These are phyloP conservation scores for Pseudomassariella vexata DNA, from an alignment of 2,329 filamentous ascomycete genomes.

Conservation along the genomic window DNA sequence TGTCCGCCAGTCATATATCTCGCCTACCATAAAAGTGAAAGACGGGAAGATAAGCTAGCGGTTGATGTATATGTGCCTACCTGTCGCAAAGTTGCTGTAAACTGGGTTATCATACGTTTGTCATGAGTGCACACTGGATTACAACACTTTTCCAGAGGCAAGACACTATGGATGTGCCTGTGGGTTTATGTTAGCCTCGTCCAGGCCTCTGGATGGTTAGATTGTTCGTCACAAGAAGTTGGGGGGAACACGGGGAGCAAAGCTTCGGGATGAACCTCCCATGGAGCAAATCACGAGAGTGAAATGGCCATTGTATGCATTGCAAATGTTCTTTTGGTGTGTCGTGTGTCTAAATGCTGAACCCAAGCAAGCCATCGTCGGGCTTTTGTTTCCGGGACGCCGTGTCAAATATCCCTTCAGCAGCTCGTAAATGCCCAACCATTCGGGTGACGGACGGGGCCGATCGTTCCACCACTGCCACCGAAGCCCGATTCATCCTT, in stretches of 20 bases:
- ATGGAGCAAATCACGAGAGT: constrained; percentile 68
- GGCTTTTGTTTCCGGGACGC: too few species aligned
- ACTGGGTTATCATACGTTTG: not conserved
- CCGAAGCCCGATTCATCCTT: too few species aligned
- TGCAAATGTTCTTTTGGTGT: constrained; percentile 33
- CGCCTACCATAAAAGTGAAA: constrained; percentile 71
- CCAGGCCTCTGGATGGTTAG: not conserved
- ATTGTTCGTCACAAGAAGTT: not conserved
- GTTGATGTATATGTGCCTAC: constrained; percentile 15
- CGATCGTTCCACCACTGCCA: too few species aligned
- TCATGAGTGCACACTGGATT: not conserved
- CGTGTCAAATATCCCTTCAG: too few species aligned
- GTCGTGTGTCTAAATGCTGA: constrained; percentile 26
- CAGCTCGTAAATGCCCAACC: constrained; percentile 4
- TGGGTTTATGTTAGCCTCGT: too few species aligned
- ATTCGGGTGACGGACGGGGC: too few species aligned
- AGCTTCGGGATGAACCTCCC: constrained; percentile 69
- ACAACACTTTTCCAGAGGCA: not conserved
- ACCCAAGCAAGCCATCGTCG: constrained; percentile 10
- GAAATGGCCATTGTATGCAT: constrained; percentile 71
- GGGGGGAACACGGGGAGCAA: constrained; percentile 10
- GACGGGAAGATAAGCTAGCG: constrained; percentile 89
- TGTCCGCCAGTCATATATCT: constrained; percentile 96
- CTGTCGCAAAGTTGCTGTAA: too few species aligned
- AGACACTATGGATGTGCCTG: too few species aligned